Percentiles rank a stretch among this genome's conserved stretches.
Evolutionary conservation across 257 asterid genomes (phyloP).

Genomic region (Nicotiana undulata): DNA sequence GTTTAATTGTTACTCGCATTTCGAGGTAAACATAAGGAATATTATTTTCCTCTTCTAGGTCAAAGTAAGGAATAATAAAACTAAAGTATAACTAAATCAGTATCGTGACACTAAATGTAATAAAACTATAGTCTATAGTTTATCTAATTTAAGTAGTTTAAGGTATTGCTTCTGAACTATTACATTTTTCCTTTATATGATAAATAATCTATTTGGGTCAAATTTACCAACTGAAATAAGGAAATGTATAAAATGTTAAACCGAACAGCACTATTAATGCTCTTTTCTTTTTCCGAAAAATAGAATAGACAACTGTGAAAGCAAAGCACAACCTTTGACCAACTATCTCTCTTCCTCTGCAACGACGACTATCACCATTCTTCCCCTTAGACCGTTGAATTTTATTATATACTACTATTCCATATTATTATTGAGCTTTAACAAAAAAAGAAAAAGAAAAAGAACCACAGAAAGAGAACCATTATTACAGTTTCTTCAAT

Average conservation of each 20-base stretch:
- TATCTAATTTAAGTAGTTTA: neutral
- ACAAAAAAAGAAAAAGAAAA: neutral
- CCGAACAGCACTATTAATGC: neutral
- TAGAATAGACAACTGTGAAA: constrained; percentile 1
- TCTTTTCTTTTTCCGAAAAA: no score
- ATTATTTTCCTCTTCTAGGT: no score
- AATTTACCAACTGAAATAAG: neutral
- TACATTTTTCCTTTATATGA: neutral
- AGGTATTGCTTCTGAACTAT: neutral
- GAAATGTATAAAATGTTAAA: neutral
- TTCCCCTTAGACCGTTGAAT: constrained; percentile 8
- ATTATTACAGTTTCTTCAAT: neutral
- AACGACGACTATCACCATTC: constrained; percentile 7
- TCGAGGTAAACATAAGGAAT: no score
- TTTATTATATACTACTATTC: neutral
- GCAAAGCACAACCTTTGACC: constrained; percentile 26
- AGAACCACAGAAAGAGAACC: neutral
- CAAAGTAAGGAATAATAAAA: no score
- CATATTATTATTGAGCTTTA: neutral
- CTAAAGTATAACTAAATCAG: no score
- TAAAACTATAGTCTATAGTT: neutral
- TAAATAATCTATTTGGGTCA: neutral
- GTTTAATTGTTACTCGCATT: no score
- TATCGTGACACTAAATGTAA: no score
- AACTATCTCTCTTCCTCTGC: constrained; percentile 1